Conservation (phyloP, 257 asterid genomes). For the Solanum chilense region DNA sequence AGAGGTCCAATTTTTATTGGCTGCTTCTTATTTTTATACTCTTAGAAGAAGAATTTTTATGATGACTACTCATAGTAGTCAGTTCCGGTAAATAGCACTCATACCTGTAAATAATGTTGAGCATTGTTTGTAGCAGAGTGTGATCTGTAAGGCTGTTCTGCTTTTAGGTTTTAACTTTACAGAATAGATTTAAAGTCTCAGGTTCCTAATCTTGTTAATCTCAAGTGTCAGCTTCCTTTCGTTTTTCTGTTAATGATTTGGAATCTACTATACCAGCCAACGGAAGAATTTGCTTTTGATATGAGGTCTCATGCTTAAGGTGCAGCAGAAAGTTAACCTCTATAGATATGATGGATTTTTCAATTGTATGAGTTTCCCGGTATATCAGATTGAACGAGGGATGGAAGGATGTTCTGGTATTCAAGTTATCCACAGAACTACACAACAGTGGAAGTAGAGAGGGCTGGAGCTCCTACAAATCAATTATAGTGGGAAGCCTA, state of each 20-base stretch:
- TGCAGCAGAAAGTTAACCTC: neutral
- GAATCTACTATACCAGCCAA: neutral
- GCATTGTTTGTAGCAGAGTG: neutral
- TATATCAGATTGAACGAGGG: neutral
- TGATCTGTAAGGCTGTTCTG: neutral
- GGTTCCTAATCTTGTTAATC: neutral
- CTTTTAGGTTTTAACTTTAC: neutral
- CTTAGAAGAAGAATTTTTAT: slow-evolving; percentile 40
- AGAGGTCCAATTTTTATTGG: slow-evolving; percentile 44
- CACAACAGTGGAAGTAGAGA: neutral
- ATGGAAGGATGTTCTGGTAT: neutral
- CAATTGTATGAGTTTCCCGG: neutral
- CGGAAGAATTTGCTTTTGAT: neutral
- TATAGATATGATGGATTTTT: neutral
- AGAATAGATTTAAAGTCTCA: neutral
- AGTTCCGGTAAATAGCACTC: neutral
- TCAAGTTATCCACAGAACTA: neutral
- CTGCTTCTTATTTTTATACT: slow-evolving; percentile 43
- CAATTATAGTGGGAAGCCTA: neutral
- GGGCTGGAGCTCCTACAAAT: neutral
- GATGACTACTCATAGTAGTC: slow-evolving; percentile 48
- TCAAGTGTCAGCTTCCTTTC: neutral
- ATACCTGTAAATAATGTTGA: neutral
- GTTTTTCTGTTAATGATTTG: neutral
- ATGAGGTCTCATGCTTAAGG: neutral